Percentiles rank a stretch among this genome's conserved stretches.
These are phyloP conservation scores for Musa acuminata DNA, from an alignment of 176 grass and related monocot species.

Conservation along the genomic window DNA sequence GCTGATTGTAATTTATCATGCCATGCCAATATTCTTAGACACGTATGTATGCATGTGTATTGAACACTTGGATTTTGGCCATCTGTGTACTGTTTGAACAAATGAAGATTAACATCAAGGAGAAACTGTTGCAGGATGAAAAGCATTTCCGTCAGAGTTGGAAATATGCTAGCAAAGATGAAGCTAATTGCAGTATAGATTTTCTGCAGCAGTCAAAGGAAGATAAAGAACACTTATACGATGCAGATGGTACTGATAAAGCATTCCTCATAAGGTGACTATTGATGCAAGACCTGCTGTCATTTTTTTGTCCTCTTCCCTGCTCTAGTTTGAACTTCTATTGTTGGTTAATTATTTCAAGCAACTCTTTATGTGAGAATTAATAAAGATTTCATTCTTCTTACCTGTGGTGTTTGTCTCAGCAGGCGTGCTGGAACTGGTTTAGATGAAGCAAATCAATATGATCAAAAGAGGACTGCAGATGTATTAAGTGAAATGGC, in stretches of 20 bases:
- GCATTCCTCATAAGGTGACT: neutral
- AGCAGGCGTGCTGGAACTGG: neutral
- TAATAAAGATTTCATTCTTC: neutral
- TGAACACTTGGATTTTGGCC: no score
- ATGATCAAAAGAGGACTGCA: neutral
- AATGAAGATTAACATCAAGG: neutral
- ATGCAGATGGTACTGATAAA: neutral
- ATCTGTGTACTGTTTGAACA: neutral
- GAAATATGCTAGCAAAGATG: neutral
- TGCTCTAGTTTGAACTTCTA: neutral
- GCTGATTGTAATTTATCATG: no score
- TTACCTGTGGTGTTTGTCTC: neutral
- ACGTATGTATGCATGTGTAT: no score
- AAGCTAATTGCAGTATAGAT: neutral
- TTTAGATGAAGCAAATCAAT: neutral
- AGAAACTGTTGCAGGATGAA: neutral
- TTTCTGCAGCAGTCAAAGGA: neutral
- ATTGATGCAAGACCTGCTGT: neutral
- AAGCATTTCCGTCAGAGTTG: neutral
- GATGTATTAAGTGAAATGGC: slow-evolving; percentile 6
- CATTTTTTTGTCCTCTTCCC: neutral
- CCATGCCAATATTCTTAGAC: no score
- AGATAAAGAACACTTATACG: neutral
- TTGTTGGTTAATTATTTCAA: neutral
- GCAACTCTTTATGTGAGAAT: neutral